Evolutionary conservation across 768 basidiomycete species (phyloP), one percentile per base, ranked within the genome.

Genomic region (Pholiota molesta): DNA sequence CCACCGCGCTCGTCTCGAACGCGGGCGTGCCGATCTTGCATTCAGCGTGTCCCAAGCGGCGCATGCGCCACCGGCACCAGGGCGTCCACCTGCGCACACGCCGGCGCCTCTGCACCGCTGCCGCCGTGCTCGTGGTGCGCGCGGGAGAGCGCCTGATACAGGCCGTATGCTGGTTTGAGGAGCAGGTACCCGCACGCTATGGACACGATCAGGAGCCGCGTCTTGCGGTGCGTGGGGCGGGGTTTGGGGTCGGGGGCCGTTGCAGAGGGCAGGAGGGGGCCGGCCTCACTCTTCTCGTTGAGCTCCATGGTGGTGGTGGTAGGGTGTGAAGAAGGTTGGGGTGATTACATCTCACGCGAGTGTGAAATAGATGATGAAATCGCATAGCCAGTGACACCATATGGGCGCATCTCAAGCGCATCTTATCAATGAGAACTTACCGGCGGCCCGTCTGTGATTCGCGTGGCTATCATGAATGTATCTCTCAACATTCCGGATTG

Each of bases 1-100:
- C 71, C 26, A 83, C 68, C 0, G 83, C 80, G 58, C 71, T 70
- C 0, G 60, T 53, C 69, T 77, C 74, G 72, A 84, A 86, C 14
- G 66, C 67, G 0, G 75, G 69, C 10, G 73, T 73, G 26, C 70
- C 68, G 52, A 80, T 73, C 33, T 68, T 67, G 68, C 66, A 55
- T 71, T 73, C 55, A 81, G 7, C 14, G 64, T 65, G 8, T 66
- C 62, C 80, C 80, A 81, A 80, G 39, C 10, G 69, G 73, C 65
- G 73, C 74, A 59, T 82, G 74, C 57, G 72, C 77, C 8, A 72
- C 59, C 0, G 85, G 85, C 1, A 71, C 66, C 10, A 81, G 72
- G 26, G 73, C 71, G 58, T 78, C 75, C 13, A 66, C 71, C 63
- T 82, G 81, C 14, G 71, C 69, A 62, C 81, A 81, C 35, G 42